Evolutionary conservation across 176 grass and related monocot species (phyloP), one percentile per base, ranked within the genome.

Genomic region (Poa annua): DNA sequence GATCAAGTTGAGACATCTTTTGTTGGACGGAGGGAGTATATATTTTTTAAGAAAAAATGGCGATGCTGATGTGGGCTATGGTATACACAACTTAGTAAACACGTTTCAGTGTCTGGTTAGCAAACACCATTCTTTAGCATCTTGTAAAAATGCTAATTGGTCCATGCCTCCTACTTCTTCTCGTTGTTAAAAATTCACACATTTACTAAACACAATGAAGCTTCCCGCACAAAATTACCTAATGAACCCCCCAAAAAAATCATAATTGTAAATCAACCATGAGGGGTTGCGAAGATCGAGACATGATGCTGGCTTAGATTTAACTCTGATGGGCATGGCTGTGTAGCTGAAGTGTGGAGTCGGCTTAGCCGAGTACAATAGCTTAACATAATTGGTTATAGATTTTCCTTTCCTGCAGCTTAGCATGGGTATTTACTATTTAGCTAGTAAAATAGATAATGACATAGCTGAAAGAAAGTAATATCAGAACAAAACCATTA

Each of bases 1-100:
- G n/a, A n/a, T n/a, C n/a, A n/a, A n/a, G n/a, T n/a, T n/a, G n/a
- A n/a, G n/a, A n/a, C n/a, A n/a, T n/a, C n/a, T n/a, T n/a, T n/a
- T n/a, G n/a, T n/a, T n/a, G n/a, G n/a, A n/a, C n/a, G n/a, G n/a
- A n/a, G n/a, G n/a, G n/a, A n/a, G n/a, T n/a, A 17, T 79, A 19
- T 5, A 78, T 35, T 59, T 78, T 22, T 78, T 77, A 65, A 2
- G 17, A 57, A 35, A 72, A 78, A 53, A 54, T 56, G 12, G 11
- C 44, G 36, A 64, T 71, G 14, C 29, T 42, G 17, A 17, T 81
- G 45, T 65, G 45, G 11, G 22, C 15, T 80, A 4, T 19, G 10
- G 9, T 47, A 33, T 13, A 42, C 24, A 79, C 51, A 15, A 20
- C 72, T 19, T 62, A 44, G 42, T n/a, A 17, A 36, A 35, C 21